These are phyloP conservation scores for Lactarius trivialis DNA, from an alignment of 768 basidiomycete genomes.

Conservation along the genomic window DNA sequence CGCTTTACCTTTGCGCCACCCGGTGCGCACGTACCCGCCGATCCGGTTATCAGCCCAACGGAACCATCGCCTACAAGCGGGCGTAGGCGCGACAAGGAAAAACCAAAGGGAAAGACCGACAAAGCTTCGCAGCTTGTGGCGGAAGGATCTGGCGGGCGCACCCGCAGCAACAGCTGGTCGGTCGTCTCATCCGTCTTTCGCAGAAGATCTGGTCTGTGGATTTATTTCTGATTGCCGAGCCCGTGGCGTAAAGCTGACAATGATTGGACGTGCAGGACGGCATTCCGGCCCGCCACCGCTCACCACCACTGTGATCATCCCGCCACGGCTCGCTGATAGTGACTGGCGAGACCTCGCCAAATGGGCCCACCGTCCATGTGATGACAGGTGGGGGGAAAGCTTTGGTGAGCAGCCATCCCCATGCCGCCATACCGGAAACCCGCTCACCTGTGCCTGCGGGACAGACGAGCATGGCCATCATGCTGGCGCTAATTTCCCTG, in stretches of 20 bases:
- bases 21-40: conserved; percentile 11
- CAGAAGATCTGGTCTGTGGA: conserved; percentile 13
- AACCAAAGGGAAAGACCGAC: neutral
- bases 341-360: conserved; percentile 54
- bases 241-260: neutral
- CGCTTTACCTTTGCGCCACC: conserved; percentile 16
- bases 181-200: conserved; percentile 17
- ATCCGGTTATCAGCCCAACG: neutral
- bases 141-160: neutral
- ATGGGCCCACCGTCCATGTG: conserved; percentile 43
- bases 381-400: conserved; percentile 30
- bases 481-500: neutral
- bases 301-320: neutral
- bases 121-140: conserved; percentile 4
- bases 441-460: neutral
- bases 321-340: conserved; percentile 25
- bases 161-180: conserved; percentile 15
- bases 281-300: conserved; percentile 10
- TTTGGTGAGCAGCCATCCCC: conserved; percentile 1
- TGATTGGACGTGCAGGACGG: conserved; percentile 2
- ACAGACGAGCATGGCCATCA: neutral
- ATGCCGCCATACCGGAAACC: neutral
- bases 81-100: conserved; percentile 15
- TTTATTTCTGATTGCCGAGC: neutral
- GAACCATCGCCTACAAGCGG: neutral